Base-by-base conservation (phyloP, 1,139 yeast species). In the Yamadazyma dendronema region DNA sequence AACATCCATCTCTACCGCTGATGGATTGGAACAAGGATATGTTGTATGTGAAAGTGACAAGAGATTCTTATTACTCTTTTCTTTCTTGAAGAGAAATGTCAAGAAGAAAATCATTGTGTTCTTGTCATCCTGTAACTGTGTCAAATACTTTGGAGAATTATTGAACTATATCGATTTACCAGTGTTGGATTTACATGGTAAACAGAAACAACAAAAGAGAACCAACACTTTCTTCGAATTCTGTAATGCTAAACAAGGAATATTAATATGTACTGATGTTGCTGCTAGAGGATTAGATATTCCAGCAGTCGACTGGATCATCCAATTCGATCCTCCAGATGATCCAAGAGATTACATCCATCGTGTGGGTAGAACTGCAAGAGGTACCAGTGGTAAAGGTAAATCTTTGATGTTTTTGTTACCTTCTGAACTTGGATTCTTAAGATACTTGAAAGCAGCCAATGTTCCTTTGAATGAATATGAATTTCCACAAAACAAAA, bases 271-370 rank as follows among this genome's bases (percentile, higher is more conserved):
- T 67, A 92, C 98, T 0, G 97, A 92, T 64, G 97, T 92, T 49
- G 98, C 97, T 17, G 97, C 98, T 9, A 81, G 98, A 73, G 98
- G 98, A 12, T 78, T 92, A 49, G 98, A 92, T 68, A 90, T 92
- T 48, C 97, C 97, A 36, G 85, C 95, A 21, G 97, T 92, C 38
- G 96, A 90, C 65, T 92, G 97, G 96, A 92, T 92, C 53, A 82
- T 92, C 45, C 97, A 92, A 68, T 89, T 86, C 52, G 97, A 92
- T 61, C 97, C 97, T 35, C 97, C 97, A 59, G 97, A 92, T 81
- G 97, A 92, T 66, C 97, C 97, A 61, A 81, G 97, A 65, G 97
- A 90, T 65, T 92, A 92, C 57, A 90, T 92, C 53, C 98, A 92
- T 65, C 81, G 97, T 62, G 97, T 92, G 26, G 98, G 98, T 47